Percentiles rank a stretch among this genome's conserved stretches.
Evolutionary conservation across 768 basidiomycete genomes (phyloP).

Genomic region (Rhizopogon vinicolor): DNA sequence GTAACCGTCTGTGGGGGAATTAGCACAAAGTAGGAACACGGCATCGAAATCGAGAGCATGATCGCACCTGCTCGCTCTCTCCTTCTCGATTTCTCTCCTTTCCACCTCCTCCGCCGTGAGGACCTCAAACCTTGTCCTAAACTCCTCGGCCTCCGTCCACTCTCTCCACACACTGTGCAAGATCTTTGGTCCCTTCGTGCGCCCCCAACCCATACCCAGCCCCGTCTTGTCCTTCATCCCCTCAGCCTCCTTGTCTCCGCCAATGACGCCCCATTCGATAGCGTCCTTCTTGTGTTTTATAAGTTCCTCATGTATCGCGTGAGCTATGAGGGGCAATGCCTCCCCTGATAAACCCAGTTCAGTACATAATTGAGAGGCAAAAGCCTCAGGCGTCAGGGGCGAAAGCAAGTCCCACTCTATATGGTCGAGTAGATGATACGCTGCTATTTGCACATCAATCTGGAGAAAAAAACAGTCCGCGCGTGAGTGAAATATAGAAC

Average conservation of each 20-base stretch:
- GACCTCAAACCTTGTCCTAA: slow-evolving; percentile 82
- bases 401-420: slow-evolving; percentile 99
- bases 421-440: slow-evolving; percentile 87
- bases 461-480: slow-evolving; percentile 21
- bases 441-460: slow-evolving; percentile 97
- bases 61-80: slow-evolving; percentile 66
- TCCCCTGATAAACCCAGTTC: slow-evolving; percentile 90
- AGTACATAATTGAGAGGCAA: slow-evolving; percentile 71
- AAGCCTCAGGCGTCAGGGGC: slow-evolving; percentile 82
- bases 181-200: slow-evolving; percentile 74
- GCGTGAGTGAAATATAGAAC: background rate
- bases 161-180: slow-evolving; percentile 92
- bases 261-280: slow-evolving; percentile 89
- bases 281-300: slow-evolving; percentile 94
- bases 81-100: slow-evolving; percentile 81
- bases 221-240: slow-evolving; percentile 81
- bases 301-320: slow-evolving; percentile 93
- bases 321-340: slow-evolving; percentile 83
- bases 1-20: slow-evolving; percentile 41
- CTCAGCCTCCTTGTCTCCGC: slow-evolving; percentile 51
- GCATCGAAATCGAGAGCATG: background rate
- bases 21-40: background rate
- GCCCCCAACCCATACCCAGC: slow-evolving; percentile 68
- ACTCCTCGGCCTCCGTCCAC: slow-evolving; percentile 91
- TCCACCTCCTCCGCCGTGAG: slow-evolving; percentile 90